Evolutionary conservation across 345 rosid genomes (phyloP).

Genomic region (Citrus cavaleriei): DNA sequence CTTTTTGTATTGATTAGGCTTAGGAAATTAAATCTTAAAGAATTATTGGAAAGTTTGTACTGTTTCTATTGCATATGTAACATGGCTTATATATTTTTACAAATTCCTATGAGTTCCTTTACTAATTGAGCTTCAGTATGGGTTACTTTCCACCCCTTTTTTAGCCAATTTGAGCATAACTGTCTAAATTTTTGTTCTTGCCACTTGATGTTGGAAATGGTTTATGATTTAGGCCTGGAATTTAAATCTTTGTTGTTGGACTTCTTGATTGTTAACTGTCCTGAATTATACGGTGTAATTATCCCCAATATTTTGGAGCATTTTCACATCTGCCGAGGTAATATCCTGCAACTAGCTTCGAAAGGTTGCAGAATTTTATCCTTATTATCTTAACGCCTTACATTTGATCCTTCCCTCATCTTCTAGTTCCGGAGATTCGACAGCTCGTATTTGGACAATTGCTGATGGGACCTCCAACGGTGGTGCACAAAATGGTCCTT

Average conservation of each 20-base stretch:
- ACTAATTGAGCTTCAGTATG: background rate
- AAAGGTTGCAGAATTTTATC: background rate
- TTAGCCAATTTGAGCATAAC: too few species aligned
- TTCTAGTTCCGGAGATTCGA: conserved; percentile 92
- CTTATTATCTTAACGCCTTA: background rate
- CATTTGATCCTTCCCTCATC: conserved; percentile 2
- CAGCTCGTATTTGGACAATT: conserved; percentile 96
- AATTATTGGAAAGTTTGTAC: background rate
- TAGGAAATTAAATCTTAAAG: background rate
- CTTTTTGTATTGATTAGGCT: background rate
- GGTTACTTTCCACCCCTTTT: background rate
- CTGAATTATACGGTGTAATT: background rate
- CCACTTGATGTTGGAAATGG: background rate
- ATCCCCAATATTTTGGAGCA: background rate
- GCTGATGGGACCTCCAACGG: conserved; percentile 57
- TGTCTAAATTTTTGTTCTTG: background rate
- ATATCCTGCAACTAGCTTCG: background rate
- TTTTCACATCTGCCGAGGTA: background rate
- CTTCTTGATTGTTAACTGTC: conserved; percentile 1
- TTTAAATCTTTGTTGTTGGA: background rate
- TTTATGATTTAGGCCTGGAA: background rate
- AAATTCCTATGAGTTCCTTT: background rate
- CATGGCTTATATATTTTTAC: background rate
- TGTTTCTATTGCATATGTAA: background rate
- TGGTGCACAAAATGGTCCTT: conserved; percentile 42